phyloP scores from a whole-genome alignment of 2,329 filamentous ascomycete species.

The Talaromyces pinophilus region DNA sequence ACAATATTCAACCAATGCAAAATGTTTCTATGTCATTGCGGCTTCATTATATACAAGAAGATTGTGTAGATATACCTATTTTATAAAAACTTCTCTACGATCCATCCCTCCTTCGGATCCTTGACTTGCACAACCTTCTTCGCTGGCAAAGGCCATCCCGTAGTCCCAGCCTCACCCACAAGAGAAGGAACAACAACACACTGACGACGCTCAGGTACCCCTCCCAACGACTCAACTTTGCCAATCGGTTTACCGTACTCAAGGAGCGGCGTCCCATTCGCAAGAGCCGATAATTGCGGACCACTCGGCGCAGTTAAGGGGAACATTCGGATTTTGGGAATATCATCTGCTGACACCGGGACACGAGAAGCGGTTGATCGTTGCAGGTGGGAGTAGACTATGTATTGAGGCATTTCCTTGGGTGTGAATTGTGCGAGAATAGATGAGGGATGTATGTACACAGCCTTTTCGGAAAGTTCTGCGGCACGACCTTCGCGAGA shows the following conservation, averaged over 20 bases:
- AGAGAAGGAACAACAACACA: conserved; percentile 82
- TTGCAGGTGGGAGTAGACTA: conserved; percentile 86
- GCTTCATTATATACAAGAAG: conserved; percentile 15
- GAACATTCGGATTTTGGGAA: conserved; percentile 80
- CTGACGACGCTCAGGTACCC: conserved; percentile 60
- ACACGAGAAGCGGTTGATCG: conserved; percentile 56
- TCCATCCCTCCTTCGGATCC: conserved; percentile 72
- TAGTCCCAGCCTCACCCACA: conserved; percentile 65
- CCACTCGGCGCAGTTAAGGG: conserved; percentile 77
- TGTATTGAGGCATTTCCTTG: conserved; percentile 78
- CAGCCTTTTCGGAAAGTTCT: conserved; percentile 61
- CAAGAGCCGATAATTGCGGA: conserved; percentile 73
- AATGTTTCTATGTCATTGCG: background rate
- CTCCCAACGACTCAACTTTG: conserved; percentile 62
- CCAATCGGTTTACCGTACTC: conserved; percentile 89
- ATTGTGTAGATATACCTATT: conserved; percentile 24
- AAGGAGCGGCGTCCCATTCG: conserved; percentile 80
- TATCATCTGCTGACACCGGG: conserved; percentile 53
- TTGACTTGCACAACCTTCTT: conserved; percentile 80
- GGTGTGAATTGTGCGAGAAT: conserved; percentile 69
- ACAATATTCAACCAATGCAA: background rate
- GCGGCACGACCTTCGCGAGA: conserved; percentile 51
- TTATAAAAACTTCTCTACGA: conserved; percentile 59
- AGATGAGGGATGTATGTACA: conserved; percentile 86
- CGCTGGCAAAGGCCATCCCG: conserved; percentile 84